These are phyloP conservation scores for Agroathelia rolfsii DNA, from an alignment of 1,284 basidiomycete species.

Conservation along the genomic window DNA sequence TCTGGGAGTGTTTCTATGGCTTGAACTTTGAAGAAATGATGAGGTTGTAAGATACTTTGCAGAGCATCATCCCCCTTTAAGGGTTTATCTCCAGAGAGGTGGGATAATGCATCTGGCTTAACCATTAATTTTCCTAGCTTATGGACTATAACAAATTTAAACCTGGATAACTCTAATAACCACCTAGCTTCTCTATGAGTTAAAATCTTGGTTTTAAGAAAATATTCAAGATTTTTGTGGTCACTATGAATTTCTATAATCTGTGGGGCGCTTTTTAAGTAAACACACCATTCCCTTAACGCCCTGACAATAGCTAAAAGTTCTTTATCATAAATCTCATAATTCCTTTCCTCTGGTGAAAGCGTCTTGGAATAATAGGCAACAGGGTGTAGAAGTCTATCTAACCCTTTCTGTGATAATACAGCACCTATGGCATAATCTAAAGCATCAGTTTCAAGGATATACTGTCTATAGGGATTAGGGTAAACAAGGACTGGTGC, in stretches of 20 bases:
- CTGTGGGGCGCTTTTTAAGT: conserved; percentile 20
- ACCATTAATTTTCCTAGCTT: conserved; percentile 24
- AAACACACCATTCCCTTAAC: conserved; percentile 13
- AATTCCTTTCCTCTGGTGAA: conserved; percentile 23
- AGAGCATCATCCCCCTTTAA: conserved; percentile 24
- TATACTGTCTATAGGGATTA: conserved; percentile 20
- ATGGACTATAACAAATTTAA: conserved; percentile 24
- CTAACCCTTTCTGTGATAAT: conserved; percentile 18
- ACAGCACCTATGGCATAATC: conserved; percentile 25
- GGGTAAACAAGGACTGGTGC: conserved; percentile 29
- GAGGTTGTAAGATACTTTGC: conserved; percentile 24
- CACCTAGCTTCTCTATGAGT: conserved; percentile 22
- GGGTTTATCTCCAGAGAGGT: conserved; percentile 26
- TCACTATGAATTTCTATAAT: conserved; percentile 27
- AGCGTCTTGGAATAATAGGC: conserved; percentile 23
- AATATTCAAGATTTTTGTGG: conserved; percentile 28
- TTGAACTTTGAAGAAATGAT: conserved; percentile 19
- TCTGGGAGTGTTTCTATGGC: too few relatives aligned
- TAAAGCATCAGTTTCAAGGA: conserved; percentile 25
- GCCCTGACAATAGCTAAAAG: conserved; percentile 25
- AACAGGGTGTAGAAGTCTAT: conserved; percentile 19
- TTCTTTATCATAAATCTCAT: conserved; percentile 28
- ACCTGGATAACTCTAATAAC: conserved; percentile 24
- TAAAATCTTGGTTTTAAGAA: conserved; percentile 24
- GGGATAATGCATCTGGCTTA: conserved; percentile 14